Evolutionary conservation across 139 green algal species (phyloP), one percentile per base, ranked within the genome.

Genomic region (Microglena sp.): DNA sequence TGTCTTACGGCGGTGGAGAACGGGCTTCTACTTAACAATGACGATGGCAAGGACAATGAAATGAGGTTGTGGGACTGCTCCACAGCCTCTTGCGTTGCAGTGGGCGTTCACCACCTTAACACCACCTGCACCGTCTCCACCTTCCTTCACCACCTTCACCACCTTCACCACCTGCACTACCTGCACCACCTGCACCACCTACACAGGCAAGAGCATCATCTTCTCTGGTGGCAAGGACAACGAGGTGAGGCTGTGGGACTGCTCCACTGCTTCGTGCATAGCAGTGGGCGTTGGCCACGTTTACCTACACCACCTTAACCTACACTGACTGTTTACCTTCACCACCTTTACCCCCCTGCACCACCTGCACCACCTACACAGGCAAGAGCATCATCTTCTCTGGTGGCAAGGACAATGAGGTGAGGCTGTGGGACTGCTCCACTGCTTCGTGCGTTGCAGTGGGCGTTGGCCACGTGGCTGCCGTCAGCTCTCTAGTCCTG

Each of bases 401-500:
- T 1, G 93, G 87, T 27, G 71, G 62, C 28, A 98, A 97, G 73
- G 93, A 99, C 78, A 79, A 85, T 60, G 86, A 74, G 31, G 77
- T 95, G 33, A 53, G 86, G 2, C 31, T 97, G 55, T 99, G 93
- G 93, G 70, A 86, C 30, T 54, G 77, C 5, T 4, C 32, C 18
- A 73, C 40, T 0, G 84, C 74, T 27, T 36, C 67, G 29, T 89
- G 81, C 68, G 62, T 89, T 34, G 86, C 64, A 8, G 56, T 89
- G 6, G 89, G 74, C 5, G 70, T 77, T 15, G 91, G 89, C 7
- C 93, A 99, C 74, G 76, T 93, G 11, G 86, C 70, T 2, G 82
- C 90, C 4, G 89, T 99, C 2, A 44, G 11, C 33, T 62, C 5
- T 28, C 21, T 43, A 24, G 28, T 22, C 18, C 11, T 29, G 29